phyloP scores from a whole-genome alignment of 2,329 filamentous ascomycete genomes.

The Diaporthe nobilis region DNA sequence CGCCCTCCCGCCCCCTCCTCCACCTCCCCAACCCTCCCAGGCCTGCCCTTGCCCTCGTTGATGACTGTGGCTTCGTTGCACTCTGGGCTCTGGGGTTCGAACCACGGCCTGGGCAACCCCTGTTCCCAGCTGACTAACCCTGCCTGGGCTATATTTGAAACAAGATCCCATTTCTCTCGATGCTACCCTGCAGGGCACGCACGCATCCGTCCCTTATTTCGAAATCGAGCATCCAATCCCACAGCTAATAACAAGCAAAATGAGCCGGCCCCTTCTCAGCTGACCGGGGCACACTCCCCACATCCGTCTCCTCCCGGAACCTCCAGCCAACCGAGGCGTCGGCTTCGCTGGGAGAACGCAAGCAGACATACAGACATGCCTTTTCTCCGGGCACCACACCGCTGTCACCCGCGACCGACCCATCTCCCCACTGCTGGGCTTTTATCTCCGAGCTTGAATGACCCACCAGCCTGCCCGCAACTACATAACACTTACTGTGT shows the following conservation, averaged over 20 bases:
- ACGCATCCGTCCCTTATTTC: slow-evolving; percentile 34
- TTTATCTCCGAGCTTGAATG: slow-evolving; percentile 9
- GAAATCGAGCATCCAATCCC: slow-evolving; percentile 31
- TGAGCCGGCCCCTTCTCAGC: slow-evolving; percentile 28
- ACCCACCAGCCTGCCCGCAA: neutral
- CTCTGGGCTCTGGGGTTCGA: slow-evolving; percentile 16
- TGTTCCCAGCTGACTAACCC: slow-evolving; percentile 35
- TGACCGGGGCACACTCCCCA: neutral
- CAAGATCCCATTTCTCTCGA: slow-evolving; percentile 39
- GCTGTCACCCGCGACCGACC: slow-evolving; percentile 21
- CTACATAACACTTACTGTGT: neutral
- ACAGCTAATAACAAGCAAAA: slow-evolving; percentile 31
- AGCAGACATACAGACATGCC: neutral
- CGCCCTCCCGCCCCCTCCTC: slow-evolving; percentile 17
- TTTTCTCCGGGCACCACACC: slow-evolving; percentile 13
- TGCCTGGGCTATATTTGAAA: slow-evolving; percentile 41
- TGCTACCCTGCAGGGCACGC: slow-evolving; percentile 38
- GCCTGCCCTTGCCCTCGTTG: neutral
- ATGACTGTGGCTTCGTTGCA: slow-evolving; percentile 21
- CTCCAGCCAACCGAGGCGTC: slow-evolving; percentile 28
- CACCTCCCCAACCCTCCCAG: neutral
- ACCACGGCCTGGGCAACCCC: slow-evolving; percentile 31
- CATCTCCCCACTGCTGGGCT: slow-evolving; percentile 26
- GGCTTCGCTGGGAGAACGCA: neutral
- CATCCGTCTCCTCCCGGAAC: slow-evolving; percentile 13